These are phyloP conservation scores for Rhododendron ferrugineum DNA, from an alignment of 148 eudicot species.

Conservation along the genomic window DNA sequence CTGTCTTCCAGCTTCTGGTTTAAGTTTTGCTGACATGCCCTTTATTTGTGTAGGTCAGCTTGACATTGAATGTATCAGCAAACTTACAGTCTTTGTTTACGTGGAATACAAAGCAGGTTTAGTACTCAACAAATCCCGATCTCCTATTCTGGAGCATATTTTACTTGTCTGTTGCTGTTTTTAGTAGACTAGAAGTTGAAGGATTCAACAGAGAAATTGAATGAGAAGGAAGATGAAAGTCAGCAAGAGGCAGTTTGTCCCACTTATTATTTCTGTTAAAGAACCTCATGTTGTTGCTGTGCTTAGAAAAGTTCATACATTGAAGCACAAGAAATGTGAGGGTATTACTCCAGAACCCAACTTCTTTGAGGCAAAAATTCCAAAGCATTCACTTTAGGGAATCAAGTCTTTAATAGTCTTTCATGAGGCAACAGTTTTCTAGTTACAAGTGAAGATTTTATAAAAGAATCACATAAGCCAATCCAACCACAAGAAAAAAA, in stretches of 20 bases:
- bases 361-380: not conserved
- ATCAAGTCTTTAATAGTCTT: not conserved
- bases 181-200: not conserved
- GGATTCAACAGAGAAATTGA: not conserved
- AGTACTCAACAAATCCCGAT: not conserved
- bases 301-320: not conserved
- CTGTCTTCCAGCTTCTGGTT: not conserved
- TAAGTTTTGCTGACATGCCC: not conserved
- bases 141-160: not conserved
- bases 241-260: not conserved
- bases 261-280: not conserved
- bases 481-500: not conserved
- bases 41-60: slow-evolving; percentile 41
- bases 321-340: not conserved
- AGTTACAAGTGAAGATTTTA: not conserved
- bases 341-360: not conserved
- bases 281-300: not conserved
- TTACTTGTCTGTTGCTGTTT: not conserved
- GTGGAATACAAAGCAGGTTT: slow-evolving; percentile 95
- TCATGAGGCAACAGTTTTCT: not conserved
- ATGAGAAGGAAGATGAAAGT: not conserved
- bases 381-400: not conserved
- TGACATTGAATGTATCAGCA: slow-evolving; percentile 66
- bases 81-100: slow-evolving; percentile 74
- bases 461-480: not conserved